phyloP scores from a whole-genome alignment of 495 filamentous ascomycete genomes.

The Bryoglossum gracile region DNA sequence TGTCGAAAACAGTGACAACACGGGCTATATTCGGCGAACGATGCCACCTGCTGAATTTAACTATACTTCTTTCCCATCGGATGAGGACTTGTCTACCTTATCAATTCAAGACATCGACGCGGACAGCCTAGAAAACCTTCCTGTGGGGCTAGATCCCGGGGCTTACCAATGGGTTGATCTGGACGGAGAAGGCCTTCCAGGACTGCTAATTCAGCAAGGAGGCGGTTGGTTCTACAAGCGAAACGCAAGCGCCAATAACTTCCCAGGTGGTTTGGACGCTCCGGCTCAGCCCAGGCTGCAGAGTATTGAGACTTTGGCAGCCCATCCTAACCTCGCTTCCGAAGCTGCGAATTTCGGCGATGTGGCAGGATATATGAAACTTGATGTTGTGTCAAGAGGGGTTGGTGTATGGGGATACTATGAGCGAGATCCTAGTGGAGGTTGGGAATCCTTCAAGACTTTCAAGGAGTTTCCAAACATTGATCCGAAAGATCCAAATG shows the following conservation, averaged over 20 bases:
- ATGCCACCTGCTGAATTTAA: slow-evolving; percentile 1
- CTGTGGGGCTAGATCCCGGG: neutral
- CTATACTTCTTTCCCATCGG: neutral
- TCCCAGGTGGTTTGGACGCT: no score
- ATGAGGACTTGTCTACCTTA: no score
- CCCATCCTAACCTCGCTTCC: no score
- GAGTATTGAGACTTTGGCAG: no score
- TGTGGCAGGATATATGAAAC: no score
- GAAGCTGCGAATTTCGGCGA: no score
- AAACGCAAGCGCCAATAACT: slow-evolving; percentile 11
- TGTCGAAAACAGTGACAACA: neutral
- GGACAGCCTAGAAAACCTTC: slow-evolving; percentile 5
- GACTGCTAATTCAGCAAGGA: slow-evolving; percentile 14
- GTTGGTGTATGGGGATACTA: no score
- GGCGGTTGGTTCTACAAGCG: slow-evolving; percentile 7
- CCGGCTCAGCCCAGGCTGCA: no score
- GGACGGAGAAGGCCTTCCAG: slow-evolving; percentile 27
- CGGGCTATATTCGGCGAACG: neutral
- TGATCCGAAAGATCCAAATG: neutral
- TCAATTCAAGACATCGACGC: neutral
- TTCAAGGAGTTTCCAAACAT: neutral
- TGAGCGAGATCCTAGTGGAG: neutral
- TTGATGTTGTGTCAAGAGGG: no score
- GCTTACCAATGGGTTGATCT: slow-evolving; percentile 27
- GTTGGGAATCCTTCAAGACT: neutral